Evolutionary conservation across 176 grass and related monocot species (phyloP).

Genomic region (Carex parvula): DNA sequence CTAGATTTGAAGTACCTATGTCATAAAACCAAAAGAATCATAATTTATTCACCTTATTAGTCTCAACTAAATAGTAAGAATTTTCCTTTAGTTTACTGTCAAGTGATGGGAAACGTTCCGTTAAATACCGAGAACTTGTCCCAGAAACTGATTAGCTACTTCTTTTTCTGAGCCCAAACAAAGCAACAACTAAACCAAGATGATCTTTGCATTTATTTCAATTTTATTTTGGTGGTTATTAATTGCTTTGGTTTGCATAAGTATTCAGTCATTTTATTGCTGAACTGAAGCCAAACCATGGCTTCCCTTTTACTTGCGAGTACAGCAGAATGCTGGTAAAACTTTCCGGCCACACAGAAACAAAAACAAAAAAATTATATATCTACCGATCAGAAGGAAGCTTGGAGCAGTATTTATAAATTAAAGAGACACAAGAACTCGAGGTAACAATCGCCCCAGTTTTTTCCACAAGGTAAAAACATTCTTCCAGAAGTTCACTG

Average conservation of each 20-base stretch:
- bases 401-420: conserved; percentile 67
- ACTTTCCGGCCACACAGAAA: background rate
- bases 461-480: conserved; percentile 51
- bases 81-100: background rate
- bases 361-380: background rate
- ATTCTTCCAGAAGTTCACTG: conserved; percentile 33
- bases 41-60: background rate
- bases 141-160: background rate
- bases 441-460: conserved; percentile 70
- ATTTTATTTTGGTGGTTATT: background rate
- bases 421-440: conserved; percentile 65
- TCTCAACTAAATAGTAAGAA: background rate
- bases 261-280: background rate
- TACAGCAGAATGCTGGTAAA: background rate
- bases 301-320: background rate
- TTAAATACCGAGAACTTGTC: background rate
- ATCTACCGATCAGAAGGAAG: conserved; percentile 66
- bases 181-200: background rate
- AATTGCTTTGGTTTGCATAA: background rate
- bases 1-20: conserved; percentile 60
- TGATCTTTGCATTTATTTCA: background rate
- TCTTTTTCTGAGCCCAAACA: background rate
- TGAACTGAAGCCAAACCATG: background rate
- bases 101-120: background rate
- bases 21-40: background rate